A percentile compares a stretch with the other conserved stretches of the same genome.
Evolutionary conservation across 208 protist genomes (phyloP).

Genomic region (Wallacemonas sp.): DNA sequence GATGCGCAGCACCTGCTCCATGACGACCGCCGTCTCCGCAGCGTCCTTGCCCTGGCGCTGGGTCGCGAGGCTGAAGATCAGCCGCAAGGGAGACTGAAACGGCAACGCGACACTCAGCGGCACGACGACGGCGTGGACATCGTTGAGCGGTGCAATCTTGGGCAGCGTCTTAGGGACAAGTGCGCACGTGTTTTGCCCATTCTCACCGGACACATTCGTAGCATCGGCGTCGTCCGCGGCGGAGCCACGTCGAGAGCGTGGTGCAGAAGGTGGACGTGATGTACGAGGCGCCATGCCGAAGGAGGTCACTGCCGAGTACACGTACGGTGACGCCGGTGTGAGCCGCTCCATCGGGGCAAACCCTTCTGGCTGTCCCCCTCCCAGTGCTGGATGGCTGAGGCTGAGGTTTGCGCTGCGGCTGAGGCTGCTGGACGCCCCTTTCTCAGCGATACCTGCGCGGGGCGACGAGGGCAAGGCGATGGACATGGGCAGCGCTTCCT

Average conservation of each 20-base stretch:
- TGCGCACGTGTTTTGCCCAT: background rate
- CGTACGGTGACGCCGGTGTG: constrained; percentile 3
- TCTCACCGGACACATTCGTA: no score
- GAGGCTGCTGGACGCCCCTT: no score
- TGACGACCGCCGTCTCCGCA: background rate
- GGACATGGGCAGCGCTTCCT: background rate
- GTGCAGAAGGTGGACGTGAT: constrained; percentile 1
- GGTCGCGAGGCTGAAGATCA: background rate
- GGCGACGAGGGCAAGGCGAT: constrained; percentile 14
- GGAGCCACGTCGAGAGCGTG: constrained; percentile 2
- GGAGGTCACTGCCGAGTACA: background rate
- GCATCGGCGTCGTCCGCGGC: background rate
- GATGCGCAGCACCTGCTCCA: constrained; percentile 2
- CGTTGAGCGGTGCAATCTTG: background rate
- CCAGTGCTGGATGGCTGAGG: background rate
- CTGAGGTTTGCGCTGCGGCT: background rate
- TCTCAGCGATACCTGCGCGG: no score
- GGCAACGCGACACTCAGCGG: background rate
- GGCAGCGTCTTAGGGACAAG: background rate
- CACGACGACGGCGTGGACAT: background rate
- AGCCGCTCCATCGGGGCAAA: background rate
- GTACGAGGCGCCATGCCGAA: constrained; percentile 9
- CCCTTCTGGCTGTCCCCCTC: background rate
- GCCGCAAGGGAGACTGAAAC: background rate
- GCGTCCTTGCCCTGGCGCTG: background rate